phyloP scores from a whole-genome alignment of 1,139 yeast species.

The Blastobotrys proliferans region DNA sequence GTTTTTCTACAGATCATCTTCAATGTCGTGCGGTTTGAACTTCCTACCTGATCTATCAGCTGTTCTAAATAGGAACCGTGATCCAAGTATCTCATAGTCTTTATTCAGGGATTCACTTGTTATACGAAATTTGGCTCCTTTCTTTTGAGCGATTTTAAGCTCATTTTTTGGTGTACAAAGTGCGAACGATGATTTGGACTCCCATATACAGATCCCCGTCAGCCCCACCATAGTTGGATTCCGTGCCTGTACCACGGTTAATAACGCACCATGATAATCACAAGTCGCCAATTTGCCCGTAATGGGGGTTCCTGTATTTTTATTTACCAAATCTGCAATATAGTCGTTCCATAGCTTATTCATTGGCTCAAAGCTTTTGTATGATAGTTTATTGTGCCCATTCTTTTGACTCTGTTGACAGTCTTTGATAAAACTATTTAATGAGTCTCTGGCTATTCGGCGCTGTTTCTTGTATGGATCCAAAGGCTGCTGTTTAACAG shows the following conservation, averaged over 20 bases:
- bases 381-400: slow-evolving; percentile 30
- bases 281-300: slow-evolving; percentile 61
- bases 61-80: slow-evolving; percentile 70
- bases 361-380: slow-evolving; percentile 50
- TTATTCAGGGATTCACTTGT: slow-evolving; percentile 27
- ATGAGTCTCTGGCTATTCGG: slow-evolving; percentile 9
- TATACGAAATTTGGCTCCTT: slow-evolving; percentile 48
- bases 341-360: slow-evolving; percentile 62
- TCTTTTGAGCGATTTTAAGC: slow-evolving; percentile 45
- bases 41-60: slow-evolving; percentile 82
- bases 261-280: slow-evolving; percentile 74
- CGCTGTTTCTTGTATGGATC: slow-evolving; percentile 6
- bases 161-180: slow-evolving; percentile 18
- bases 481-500: slow-evolving; percentile 4
- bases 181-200: slow-evolving; percentile 71
- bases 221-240: slow-evolving; percentile 60
- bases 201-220: slow-evolving; percentile 82
- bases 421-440: slow-evolving; percentile 2
- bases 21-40: slow-evolving; percentile 69
- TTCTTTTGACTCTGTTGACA: slow-evolving; percentile 10
- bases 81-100: slow-evolving; percentile 71
- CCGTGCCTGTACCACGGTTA: slow-evolving; percentile 56
- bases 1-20: slow-evolving; percentile 47
- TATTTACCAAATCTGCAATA: slow-evolving; percentile 48
- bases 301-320: slow-evolving; percentile 14